phyloP scores from a whole-genome alignment of 768 basidiomycete species.

The Boletales sp. region DNA sequence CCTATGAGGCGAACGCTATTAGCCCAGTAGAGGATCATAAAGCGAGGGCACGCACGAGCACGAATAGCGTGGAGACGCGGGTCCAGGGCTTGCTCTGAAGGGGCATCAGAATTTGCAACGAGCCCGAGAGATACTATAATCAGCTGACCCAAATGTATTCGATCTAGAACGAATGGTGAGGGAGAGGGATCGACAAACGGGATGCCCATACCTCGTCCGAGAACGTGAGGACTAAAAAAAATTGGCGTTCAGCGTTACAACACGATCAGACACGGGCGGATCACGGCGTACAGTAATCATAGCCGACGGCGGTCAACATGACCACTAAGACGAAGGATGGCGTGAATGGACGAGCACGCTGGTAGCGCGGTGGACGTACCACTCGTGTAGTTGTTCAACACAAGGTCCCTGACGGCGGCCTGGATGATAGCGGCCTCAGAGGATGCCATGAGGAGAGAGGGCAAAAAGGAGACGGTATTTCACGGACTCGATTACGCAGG shows the following conservation, averaged over 20 bases:
- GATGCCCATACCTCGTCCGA: neutral
- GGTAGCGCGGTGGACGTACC: too few relatives aligned
- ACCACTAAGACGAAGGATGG: neutral
- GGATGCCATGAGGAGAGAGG: too few relatives aligned
- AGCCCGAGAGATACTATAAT: neutral
- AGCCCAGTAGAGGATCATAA: neutral
- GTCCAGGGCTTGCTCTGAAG: neutral
- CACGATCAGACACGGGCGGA: neutral
- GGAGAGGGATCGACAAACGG: neutral
- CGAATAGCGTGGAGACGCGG: neutral
- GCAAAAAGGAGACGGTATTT: too few relatives aligned
- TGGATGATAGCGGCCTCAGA: too few relatives aligned
- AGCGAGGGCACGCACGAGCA: neutral
- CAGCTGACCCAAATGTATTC: conserved; percentile 1
- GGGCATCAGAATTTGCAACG: neutral
- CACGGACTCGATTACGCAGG: too few relatives aligned
- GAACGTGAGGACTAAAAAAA: neutral
- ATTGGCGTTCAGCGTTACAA: neutral
- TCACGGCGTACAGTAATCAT: neutral
- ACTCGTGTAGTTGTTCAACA: too few relatives aligned
- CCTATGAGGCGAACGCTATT: neutral
- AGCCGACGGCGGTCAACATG: neutral
- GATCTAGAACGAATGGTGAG: neutral
- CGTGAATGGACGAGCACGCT: too few relatives aligned
- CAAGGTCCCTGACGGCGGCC: too few relatives aligned